phyloP scores from a whole-genome alignment of 208 protist genomes.

The Crithidia thermophila region DNA sequence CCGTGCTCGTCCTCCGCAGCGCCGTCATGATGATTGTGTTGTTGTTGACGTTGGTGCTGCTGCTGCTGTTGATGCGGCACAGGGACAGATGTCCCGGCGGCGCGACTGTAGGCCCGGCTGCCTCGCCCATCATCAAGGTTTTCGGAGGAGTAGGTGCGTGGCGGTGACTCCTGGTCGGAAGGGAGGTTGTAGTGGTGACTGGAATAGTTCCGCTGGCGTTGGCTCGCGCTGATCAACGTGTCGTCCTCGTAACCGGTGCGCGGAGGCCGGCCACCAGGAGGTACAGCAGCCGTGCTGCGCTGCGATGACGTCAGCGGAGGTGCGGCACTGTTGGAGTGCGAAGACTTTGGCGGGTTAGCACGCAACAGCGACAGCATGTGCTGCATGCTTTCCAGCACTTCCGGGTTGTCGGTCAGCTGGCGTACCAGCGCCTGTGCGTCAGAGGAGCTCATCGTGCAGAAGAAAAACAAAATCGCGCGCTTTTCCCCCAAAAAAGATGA shows the following conservation, averaged over 20 bases:
- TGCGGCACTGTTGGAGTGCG: background rate
- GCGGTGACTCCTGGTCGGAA: slow-evolving; percentile 3
- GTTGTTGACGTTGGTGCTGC: slow-evolving; percentile 2
- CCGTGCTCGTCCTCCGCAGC: background rate
- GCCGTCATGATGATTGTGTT: background rate
- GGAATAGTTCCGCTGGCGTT: background rate
- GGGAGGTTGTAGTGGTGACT: background rate
- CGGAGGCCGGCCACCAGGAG: slow-evolving; percentile 2
- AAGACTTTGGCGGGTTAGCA: slow-evolving; percentile 8
- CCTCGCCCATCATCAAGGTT: too few species aligned
- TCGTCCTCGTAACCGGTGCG: slow-evolving; percentile 10
- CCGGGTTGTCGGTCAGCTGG: slow-evolving; percentile 65
- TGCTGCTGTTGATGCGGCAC: too few species aligned
- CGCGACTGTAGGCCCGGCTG: too few species aligned
- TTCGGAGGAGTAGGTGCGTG: too few species aligned
- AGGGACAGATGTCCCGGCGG: too few species aligned
- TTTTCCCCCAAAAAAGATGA: too few species aligned
- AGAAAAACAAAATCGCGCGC: too few species aligned
- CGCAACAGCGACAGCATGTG: slow-evolving; percentile 52
- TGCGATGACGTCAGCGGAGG: background rate
- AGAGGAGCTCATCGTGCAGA: slow-evolving; percentile 32
- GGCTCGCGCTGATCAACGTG: background rate
- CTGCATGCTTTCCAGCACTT: slow-evolving; percentile 70
- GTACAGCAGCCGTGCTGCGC: background rate
- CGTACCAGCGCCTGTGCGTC: slow-evolving; percentile 62